Evolutionary conservation across 2,329 filamentous ascomycete species (phyloP).

Genomic region (Aspergillus hortae): DNA sequence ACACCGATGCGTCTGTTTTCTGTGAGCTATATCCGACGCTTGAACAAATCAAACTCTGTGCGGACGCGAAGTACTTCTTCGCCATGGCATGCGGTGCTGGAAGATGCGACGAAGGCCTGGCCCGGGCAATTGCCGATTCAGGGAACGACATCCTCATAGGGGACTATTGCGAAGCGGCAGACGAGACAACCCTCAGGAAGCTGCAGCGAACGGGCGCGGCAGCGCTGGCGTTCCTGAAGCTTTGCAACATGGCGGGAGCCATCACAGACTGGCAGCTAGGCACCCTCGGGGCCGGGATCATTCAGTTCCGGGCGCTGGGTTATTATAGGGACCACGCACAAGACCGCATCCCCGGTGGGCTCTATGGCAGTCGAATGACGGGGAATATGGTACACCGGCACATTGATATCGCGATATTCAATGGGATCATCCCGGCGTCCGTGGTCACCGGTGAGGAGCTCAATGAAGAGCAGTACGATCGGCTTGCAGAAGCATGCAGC

Average conservation of each 20-base stretch:
- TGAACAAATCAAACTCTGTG: conserved; percentile 19
- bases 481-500: conserved; percentile 8
- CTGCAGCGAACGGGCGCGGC: conserved; percentile 18
- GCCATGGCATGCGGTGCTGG: conserved; percentile 55
- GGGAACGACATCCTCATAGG: conserved; percentile 22
- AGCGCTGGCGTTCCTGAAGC: conserved; percentile 18
- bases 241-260: conserved; percentile 13
- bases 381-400: conserved; percentile 10
- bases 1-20: too few relatives aligned
- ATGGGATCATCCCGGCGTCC: conserved; percentile 15
- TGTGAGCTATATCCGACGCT: conserved; percentile 11
- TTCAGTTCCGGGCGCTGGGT: conserved; percentile 20
- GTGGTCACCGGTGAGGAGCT: conserved; percentile 12
- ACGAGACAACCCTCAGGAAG: conserved; percentile 6
- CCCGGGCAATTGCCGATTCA: conserved; percentile 17
- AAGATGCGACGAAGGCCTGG: conserved; percentile 13
- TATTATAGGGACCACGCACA: conserved; percentile 18
- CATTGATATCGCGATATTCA: conserved; percentile 13
- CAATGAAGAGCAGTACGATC: conserved; percentile 6
- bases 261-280: conserved; percentile 17
- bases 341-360: conserved; percentile 4
- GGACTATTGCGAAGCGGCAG: conserved; percentile 21
- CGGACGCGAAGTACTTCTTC: conserved; percentile 62
- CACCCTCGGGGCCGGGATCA: conserved; percentile 10
- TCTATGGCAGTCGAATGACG: conserved; percentile 21